Percentiles rank a stretch among this genome's conserved stretches.
Conservation (phyloP, 2,329 filamentous ascomycete genomes). For the Emergomyces pasteurianus region DNA sequence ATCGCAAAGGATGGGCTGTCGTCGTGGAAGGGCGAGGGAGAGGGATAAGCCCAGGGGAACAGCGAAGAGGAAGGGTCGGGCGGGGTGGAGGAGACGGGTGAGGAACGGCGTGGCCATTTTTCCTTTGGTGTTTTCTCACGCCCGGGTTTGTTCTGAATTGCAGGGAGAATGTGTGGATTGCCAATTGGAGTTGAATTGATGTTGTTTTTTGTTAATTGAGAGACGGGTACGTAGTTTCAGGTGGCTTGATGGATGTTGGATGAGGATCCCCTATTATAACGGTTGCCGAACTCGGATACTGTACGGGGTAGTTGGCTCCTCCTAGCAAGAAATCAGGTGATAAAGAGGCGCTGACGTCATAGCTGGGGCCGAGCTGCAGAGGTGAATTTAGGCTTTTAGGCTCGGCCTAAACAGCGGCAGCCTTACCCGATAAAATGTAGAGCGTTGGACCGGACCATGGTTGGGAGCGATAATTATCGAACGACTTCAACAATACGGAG, state of each 20-base stretch:
- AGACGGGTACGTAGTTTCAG: no score
- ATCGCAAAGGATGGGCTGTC: slow-evolving; percentile 18
- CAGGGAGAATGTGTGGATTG: neutral
- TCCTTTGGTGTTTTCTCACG: neutral
- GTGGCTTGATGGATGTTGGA: neutral
- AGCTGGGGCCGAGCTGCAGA: neutral
- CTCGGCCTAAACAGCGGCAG: neutral
- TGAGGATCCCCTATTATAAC: neutral
- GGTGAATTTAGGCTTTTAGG: slow-evolving; percentile 1
- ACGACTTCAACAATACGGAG: no score
- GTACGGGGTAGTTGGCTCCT: no score
- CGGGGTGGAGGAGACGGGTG: slow-evolving; percentile 3
- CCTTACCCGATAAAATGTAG: neutral
- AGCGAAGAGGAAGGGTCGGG: slow-evolving; percentile 11
- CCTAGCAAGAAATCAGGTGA: neutral
- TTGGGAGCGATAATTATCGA: no score
- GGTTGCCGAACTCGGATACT: neutral
- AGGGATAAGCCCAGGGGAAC: slow-evolving; percentile 23
- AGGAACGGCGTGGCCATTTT: slow-evolving; percentile 13
- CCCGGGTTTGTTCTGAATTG: neutral
- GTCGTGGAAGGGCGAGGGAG: slow-evolving; percentile 25
- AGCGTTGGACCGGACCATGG: neutral
- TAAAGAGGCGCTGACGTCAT: neutral
- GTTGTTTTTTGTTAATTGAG: neutral
- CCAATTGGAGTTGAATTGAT: neutral